Evolutionary conservation across 768 basidiomycete genomes (phyloP).

Genomic region (Strobilomyces echinocephalus): DNA sequence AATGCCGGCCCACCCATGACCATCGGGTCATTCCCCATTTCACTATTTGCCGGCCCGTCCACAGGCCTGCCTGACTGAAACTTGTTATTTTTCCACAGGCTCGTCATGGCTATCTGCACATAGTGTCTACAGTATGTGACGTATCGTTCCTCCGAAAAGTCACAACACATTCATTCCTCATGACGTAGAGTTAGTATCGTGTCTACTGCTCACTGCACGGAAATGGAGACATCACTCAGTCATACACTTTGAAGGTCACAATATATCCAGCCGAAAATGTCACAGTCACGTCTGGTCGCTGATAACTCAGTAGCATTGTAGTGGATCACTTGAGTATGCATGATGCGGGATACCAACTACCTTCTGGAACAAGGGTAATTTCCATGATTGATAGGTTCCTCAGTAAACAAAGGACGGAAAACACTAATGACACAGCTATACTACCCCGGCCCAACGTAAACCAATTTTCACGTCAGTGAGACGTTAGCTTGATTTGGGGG

Average conservation of each 20-base stretch:
- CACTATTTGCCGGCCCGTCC: too few relatives aligned
- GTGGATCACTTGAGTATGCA: neutral
- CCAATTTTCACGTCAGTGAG: neutral
- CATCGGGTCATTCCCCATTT: too few relatives aligned
- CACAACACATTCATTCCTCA: neutral
- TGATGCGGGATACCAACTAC: neutral
- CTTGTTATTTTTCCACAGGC: too few relatives aligned
- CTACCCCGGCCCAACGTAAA: neutral
- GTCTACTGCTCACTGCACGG: neutral
- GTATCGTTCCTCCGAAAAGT: too few relatives aligned
- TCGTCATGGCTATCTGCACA: too few relatives aligned
- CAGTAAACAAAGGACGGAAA: neutral
- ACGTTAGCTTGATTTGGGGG: neutral
- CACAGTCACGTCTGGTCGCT: neutral
- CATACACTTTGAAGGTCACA: neutral
- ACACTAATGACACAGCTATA: neutral
- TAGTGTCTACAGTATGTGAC: too few relatives aligned
- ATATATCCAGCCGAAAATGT: neutral
- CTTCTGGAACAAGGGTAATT: neutral
- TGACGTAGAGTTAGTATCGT: neutral
- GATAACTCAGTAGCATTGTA: neutral
- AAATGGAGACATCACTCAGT: neutral
- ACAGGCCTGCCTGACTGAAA: too few relatives aligned
- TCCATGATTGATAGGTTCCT: neutral
- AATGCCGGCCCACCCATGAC: too few relatives aligned